Evolutionary conservation across 2,329 filamentous ascomycete genomes (phyloP).

Genomic region (Amesomyces nigricolor): DNA sequence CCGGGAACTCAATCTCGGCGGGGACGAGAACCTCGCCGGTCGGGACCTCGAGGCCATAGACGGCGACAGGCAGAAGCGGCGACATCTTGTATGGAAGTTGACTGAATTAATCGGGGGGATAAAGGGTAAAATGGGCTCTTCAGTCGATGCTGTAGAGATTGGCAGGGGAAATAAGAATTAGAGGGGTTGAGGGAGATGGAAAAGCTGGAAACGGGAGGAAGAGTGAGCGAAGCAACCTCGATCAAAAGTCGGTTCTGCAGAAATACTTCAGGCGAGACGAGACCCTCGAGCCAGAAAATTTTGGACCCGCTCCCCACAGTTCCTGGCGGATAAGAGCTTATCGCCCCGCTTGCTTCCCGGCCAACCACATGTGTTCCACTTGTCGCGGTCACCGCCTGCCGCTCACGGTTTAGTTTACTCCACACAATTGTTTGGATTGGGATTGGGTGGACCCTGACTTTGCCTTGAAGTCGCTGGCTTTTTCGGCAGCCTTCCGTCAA

Average conservation of each 20-base stretch:
- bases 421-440: background rate
- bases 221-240: background rate
- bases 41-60: constrained; percentile 91
- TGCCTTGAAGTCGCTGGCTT: too few relatives aligned
- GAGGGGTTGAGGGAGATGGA: background rate
- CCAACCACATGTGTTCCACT: constrained; percentile 13
- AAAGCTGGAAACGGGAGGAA: constrained; percentile 2
- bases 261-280: constrained; percentile 17
- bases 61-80: constrained; percentile 59
- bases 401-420: background rate
- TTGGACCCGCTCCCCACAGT: constrained; percentile 14
- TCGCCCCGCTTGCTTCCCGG: constrained; percentile 20
- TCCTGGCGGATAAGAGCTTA: constrained; percentile 18
- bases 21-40: constrained; percentile 77
- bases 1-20: constrained; percentile 71
- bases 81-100: constrained; percentile 42
- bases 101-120: background rate
- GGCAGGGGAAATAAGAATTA: background rate
- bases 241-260: constrained; percentile 18
- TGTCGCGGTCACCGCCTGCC: constrained; percentile 6
- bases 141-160: background rate
- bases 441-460: too few relatives aligned
- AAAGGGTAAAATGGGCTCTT: background rate
- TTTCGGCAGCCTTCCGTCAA: too few relatives aligned
- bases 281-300: constrained; percentile 19